These are phyloP conservation scores for Wakefieldia striispora DNA, from an alignment of 768 basidiomycete species.

Conservation along the genomic window DNA sequence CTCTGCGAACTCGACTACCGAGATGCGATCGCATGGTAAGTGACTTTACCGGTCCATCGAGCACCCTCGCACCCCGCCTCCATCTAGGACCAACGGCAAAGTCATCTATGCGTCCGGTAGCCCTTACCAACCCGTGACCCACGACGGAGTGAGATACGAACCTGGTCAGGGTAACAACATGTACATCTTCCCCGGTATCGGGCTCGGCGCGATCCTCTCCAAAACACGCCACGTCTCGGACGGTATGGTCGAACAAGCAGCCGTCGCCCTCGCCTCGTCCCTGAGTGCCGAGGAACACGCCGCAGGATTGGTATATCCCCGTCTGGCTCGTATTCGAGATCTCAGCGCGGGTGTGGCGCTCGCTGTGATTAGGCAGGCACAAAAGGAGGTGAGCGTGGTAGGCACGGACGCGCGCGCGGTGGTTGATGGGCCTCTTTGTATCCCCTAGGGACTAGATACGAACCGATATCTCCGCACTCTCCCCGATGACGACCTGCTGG, in stretches of 20 bases:
- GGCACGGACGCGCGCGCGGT: background rate
- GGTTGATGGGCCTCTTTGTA: background rate
- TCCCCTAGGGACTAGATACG: conserved; percentile 36
- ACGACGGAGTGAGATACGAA: conserved; percentile 47
- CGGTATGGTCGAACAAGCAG: conserved; percentile 64
- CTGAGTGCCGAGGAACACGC: conserved; percentile 54
- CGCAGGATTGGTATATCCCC: conserved; percentile 63
- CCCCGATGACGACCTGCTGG: conserved; percentile 45
- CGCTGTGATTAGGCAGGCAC: conserved; percentile 62
- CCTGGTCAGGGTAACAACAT: conserved; percentile 83
- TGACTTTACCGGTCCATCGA: background rate
- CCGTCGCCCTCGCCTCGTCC: conserved; percentile 59
- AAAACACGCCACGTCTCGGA: conserved; percentile 61
- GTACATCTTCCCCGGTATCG: conserved; percentile 65
- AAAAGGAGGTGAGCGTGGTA: conserved; percentile 49
- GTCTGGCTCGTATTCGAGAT: conserved; percentile 62
- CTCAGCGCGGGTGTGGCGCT: conserved; percentile 61
- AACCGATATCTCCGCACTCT: conserved; percentile 47
- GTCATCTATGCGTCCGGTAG: conserved; percentile 74
- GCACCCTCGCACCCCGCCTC: background rate
- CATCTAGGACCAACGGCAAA: conserved; percentile 55
- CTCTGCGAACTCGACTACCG: conserved; percentile 59
- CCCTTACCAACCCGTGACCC: conserved; percentile 57
- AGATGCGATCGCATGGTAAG: conserved; percentile 58
- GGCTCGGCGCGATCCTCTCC: conserved; percentile 59